Evolutionary conservation across 441 rosid species (phyloP), one percentile per base, ranked within the genome.

Genomic region (Arabidopsis lyrata): DNA sequence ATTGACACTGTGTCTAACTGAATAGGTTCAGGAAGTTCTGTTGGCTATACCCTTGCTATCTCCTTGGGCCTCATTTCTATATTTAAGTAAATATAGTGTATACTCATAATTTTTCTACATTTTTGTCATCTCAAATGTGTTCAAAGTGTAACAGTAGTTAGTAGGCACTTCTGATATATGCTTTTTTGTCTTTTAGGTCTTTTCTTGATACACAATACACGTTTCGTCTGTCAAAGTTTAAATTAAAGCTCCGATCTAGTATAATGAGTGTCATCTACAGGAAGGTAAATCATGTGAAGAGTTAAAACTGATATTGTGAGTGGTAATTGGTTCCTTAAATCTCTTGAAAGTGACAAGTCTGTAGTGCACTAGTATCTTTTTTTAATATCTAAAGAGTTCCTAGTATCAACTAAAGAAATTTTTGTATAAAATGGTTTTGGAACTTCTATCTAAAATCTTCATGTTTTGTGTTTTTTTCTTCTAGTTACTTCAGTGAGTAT

Each of bases 181-280:
- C 34, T 56, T 48, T 9, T 75, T 0, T 74, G 78, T 77, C 63
- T 72, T 81, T 79, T 92, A 94, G 99, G 82, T 94, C 99, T 60
- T 89, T 94, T 71, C 85, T 86, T 67, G 99, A 94, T 84, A 87
- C 99, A 50, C 97, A 94, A 70, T 94, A 92, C 78, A 65, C 88
- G 32, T 89, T 82, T 78, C 88, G 75, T 74, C 89, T 94, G 63
- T 81, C 91, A 31, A 94, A 89, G 85, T 84, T 94, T 78, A 92
- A 86, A 83, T 86, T 94, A 64, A 94, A 85, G 85, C 82, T 94
- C 61, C 84, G 99, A 52, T 88, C 97, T 60, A 87, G 97, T 79
- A 92, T 94, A 45, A 94, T 92, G 97, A 87, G 88, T 63, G 67
- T 87, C 72, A 88, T 94, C 60, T 94, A 92, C 70, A 82, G 76